These are phyloP conservation scores for Penicillium aurantiogriseum DNA, from an alignment of 2,329 filamentous ascomycete genomes.

Conservation along the genomic window DNA sequence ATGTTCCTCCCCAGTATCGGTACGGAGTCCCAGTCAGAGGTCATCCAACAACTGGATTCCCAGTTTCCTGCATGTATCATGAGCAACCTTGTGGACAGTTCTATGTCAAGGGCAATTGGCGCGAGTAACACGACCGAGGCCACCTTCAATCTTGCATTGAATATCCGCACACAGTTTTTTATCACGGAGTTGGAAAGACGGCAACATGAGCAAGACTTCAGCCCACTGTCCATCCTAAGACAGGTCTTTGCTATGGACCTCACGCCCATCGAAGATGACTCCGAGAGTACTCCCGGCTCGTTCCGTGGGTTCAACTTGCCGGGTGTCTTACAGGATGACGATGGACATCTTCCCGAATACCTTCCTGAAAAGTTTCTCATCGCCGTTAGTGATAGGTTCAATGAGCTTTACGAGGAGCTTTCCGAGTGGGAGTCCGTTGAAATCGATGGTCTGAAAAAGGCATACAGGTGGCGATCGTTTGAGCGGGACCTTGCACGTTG, in stretches of 20 bases:
- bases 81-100: slow-evolving; percentile 23
- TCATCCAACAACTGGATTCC: slow-evolving; percentile 34
- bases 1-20: slow-evolving; percentile 35
- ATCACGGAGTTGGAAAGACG: slow-evolving; percentile 44
- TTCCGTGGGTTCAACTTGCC: slow-evolving; percentile 31
- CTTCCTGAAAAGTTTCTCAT: slow-evolving; percentile 38
- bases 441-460: slow-evolving; percentile 43
- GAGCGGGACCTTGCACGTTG: slow-evolving; percentile 45
- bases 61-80: slow-evolving; percentile 39
- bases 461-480: slow-evolving; percentile 54
- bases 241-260: slow-evolving; percentile 42
- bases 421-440: slow-evolving; percentile 38
- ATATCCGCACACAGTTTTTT: slow-evolving; percentile 56
- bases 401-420: slow-evolving; percentile 43
- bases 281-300: slow-evolving; percentile 5
- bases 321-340: slow-evolving; percentile 38
- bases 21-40: slow-evolving; percentile 17
- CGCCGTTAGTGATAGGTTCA: slow-evolving; percentile 39
- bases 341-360: slow-evolving; percentile 37
- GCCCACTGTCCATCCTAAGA: slow-evolving; percentile 42
- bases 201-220: slow-evolving; percentile 32
- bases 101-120: slow-evolving; percentile 24
- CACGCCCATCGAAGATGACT: slow-evolving; percentile 17
- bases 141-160: slow-evolving; percentile 52
- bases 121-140: slow-evolving; percentile 41